phyloP scores from a whole-genome alignment of 1,139 yeast genomes.

The Kazachstania sp. region DNA sequence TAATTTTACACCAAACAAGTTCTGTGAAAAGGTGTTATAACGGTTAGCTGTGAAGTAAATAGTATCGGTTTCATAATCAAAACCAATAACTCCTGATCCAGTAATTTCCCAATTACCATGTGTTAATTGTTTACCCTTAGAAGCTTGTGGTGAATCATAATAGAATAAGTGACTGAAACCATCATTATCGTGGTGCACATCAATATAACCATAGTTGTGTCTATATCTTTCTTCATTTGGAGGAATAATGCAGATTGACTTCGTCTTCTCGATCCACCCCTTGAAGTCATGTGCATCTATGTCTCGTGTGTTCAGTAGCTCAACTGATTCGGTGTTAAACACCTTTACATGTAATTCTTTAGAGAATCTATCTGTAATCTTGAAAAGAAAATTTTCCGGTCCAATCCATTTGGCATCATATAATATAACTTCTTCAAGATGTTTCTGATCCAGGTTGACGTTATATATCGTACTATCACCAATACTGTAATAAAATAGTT shows the following conservation, averaged over 20 bases:
- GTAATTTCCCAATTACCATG: constrained; percentile 63
- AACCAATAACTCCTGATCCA: constrained; percentile 45
- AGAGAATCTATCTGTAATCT: constrained; percentile 67
- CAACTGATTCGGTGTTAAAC: constrained; percentile 33
- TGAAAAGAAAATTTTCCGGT: constrained; percentile 44
- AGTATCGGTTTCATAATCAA: constrained; percentile 41
- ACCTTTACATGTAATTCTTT: constrained; percentile 39
- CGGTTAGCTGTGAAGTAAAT: constrained; percentile 61
- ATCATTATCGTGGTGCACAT: constrained; percentile 52
- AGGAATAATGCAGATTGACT: constrained; percentile 27
- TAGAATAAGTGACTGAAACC: constrained; percentile 63
- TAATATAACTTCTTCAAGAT: constrained; percentile 43
- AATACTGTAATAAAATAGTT: constrained; percentile 41
- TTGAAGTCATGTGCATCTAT: constrained; percentile 39
- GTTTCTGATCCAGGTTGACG: constrained; percentile 18
- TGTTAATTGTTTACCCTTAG: constrained; percentile 45
- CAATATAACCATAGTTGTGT: constrained; percentile 54
- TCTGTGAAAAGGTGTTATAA: constrained; percentile 48
- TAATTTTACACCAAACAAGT: constrained; percentile 42
- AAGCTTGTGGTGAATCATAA: constrained; percentile 42
- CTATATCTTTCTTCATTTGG: constrained; percentile 34
- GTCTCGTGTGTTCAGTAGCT: constrained; percentile 37
- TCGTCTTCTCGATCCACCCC: constrained; percentile 45
- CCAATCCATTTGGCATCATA: constrained; percentile 72
- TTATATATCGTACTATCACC: constrained; percentile 25